Conservation (phyloP, 2,329 filamentous ascomycete species). For the Chaetomiaceae sp. region DNA sequence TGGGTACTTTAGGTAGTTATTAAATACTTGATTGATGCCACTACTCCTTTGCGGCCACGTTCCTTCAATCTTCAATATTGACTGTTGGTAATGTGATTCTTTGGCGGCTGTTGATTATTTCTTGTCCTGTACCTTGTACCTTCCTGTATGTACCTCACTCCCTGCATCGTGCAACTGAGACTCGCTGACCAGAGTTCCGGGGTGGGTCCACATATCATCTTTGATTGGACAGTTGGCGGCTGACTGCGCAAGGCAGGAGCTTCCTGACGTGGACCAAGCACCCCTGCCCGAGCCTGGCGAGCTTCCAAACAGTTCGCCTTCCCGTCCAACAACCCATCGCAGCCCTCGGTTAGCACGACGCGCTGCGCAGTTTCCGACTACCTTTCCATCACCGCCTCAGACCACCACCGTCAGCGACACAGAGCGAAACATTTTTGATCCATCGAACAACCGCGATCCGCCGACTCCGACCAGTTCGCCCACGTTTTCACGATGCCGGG, state of each 20-base stretch:
- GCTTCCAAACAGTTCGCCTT: conserved; percentile 12
- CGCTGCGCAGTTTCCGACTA: not conserved
- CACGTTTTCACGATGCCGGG: conserved; percentile 66
- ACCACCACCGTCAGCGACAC: not conserved
- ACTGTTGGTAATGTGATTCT: too few species aligned
- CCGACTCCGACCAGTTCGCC: conserved; percentile 12
- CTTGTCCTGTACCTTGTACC: too few species aligned
- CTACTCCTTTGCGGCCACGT: too few species aligned
- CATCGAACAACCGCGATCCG: not conserved
- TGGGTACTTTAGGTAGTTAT: too few species aligned
- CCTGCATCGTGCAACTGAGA: too few species aligned
- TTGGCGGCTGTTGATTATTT: too few species aligned
- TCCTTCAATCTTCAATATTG: too few species aligned
- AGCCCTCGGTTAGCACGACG: conserved; percentile 14
- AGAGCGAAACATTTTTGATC: not conserved
- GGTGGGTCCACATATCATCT: too few species aligned
- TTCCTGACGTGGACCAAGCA: conserved; percentile 24
- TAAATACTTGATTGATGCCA: too few species aligned
- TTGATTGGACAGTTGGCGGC: conserved; percentile 9
- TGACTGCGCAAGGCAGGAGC: conserved; percentile 24
- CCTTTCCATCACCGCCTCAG: conserved; percentile 2
- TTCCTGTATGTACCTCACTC: too few species aligned
- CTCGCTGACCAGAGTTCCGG: too few species aligned
- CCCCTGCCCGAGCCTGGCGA: not conserved
- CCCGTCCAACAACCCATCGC: not conserved